Evolutionary conservation across 768 basidiomycete species (phyloP), one percentile per base, ranked within the genome.

Genomic region (Russula compacta): DNA sequence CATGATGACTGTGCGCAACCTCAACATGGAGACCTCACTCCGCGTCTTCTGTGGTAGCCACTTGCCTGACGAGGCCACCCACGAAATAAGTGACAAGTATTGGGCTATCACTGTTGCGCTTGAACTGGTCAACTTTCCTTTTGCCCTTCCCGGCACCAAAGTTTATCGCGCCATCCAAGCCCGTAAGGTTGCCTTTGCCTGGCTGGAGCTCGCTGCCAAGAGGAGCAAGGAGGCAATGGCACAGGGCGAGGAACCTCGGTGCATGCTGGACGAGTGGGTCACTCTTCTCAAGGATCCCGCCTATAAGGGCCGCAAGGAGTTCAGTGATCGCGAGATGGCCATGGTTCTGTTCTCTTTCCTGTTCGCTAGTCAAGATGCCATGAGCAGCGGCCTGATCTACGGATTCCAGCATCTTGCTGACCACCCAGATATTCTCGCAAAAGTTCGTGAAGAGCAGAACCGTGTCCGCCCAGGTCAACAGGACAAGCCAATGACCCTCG

Each of bases 11-110:
- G 86, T 92, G 68, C 90, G 97, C 63, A 83, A 87, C 69, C 78
- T 97, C 64, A 98, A 98, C 77, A 98, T 99, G 95, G 89, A 94
- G 64, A 94, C 93, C 5, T 98, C 95, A 2, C 85, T 99, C 40
- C 84, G 86, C 56, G 95, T 98, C 58, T 99, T 99, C 77, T 93
- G 95, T 69, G 97, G 97, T 17, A 75, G 78, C 63, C 91, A 98
- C 73, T 87, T 98, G 66, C 84, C 92, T 33, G 86, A 92, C 15
- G 74, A 83, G 8, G 90, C 87, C 43, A 83, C 86, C 29, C 70
- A 74, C 15, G 90, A 92, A 70, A 94, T 99, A 71, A 87, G 82
- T 70, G 86, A 90, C 66, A 93, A 92, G 71, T 98, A 98, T 77
- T 98, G 95, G 95, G 79, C 80, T 61, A 97, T 99, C 74, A 98